These are phyloP conservation scores for Epichloe sylvatica DNA, from an alignment of 2,329 filamentous ascomycete species.

Conservation along the genomic window DNA sequence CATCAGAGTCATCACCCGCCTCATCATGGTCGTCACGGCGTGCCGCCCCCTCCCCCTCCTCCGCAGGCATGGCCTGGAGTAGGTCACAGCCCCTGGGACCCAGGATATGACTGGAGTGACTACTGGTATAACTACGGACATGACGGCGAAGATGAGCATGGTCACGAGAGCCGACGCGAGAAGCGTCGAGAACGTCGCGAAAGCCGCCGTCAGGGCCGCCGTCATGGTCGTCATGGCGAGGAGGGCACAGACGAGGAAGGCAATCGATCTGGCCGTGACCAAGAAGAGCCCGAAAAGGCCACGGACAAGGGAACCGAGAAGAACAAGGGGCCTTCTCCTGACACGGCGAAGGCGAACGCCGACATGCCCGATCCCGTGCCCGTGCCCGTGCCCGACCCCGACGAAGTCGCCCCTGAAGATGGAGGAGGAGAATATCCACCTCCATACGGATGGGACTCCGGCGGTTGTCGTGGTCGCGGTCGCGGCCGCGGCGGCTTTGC, in stretches of 20 bases:
- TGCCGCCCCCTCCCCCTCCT: background rate
- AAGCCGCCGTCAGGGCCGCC: slow-evolving; percentile 2
- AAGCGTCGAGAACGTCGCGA: background rate
- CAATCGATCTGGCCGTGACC: background rate
- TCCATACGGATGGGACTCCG: slow-evolving; percentile 9
- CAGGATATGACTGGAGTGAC: slow-evolving; percentile 12
- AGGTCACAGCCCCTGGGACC: slow-evolving; percentile 1
- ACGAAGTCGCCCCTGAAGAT: slow-evolving; percentile 19
- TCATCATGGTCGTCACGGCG: slow-evolving; percentile 5
- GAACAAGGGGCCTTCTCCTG: slow-evolving; percentile 22
- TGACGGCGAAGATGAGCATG: slow-evolving; percentile 12
- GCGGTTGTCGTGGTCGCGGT: slow-evolving; percentile 9
- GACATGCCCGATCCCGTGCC: slow-evolving; percentile 4
- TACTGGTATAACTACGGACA: slow-evolving; percentile 9
- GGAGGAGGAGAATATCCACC: slow-evolving; percentile 12
- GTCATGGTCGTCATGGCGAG: slow-evolving; percentile 10
- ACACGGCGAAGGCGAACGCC: slow-evolving; percentile 14
- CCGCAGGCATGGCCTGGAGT: no score
- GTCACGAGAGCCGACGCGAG: slow-evolving; percentile 11
- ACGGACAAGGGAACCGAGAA: slow-evolving; percentile 19
- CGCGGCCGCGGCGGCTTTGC: slow-evolving; percentile 8
- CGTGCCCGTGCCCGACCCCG: slow-evolving; percentile 16
- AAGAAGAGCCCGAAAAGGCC: slow-evolving; percentile 11
- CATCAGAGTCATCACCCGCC: background rate
- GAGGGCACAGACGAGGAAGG: slow-evolving; percentile 5